A percentile compares a stretch with the other conserved stretches of the same genome.
Conservation (phyloP, 441 rosid genomes). For the Flueggea neowawraea region DNA sequence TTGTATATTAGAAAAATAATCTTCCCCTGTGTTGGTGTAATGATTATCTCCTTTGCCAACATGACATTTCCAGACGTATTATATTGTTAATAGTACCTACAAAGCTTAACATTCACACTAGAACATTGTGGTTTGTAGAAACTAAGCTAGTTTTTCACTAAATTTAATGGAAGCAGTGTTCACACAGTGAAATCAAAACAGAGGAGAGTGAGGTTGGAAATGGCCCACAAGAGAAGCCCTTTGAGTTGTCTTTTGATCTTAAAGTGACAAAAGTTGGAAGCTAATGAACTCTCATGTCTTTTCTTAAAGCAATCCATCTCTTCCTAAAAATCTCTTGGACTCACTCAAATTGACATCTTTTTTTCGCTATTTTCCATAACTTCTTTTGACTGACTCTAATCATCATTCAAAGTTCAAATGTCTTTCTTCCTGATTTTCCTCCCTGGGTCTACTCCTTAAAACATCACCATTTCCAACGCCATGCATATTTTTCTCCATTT, state of each 20-base stretch:
- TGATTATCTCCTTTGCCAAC: too few relatives aligned
- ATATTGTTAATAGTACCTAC: conserved; percentile 10
- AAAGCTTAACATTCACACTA: conserved; percentile 29
- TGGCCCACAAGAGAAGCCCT: conserved; percentile 30
- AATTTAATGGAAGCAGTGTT: not conserved
- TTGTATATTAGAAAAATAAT: too few relatives aligned
- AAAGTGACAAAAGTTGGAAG: conserved; percentile 34
- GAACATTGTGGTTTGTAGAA: too few relatives aligned
- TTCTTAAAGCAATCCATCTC: conserved; percentile 22
- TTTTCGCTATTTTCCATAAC: conserved; percentile 28
- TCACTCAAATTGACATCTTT: conserved; percentile 26
- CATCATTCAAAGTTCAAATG: conserved; percentile 18
- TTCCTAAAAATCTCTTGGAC: conserved; percentile 19
- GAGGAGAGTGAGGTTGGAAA: conserved; percentile 8
- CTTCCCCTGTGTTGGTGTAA: too few relatives aligned
- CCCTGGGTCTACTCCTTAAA: conserved; percentile 11
- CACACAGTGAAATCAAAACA: conserved; percentile 1
- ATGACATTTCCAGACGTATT: too few relatives aligned
- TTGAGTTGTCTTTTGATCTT: conserved; percentile 38
- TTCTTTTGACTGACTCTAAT: conserved; percentile 37
- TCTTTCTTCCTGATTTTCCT: conserved; percentile 26
- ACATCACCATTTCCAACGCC: conserved; percentile 20
- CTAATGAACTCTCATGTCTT: conserved; percentile 24
- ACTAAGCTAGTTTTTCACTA: not conserved
- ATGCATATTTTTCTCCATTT: not conserved